phyloP scores from a whole-genome alignment of 1,139 yeast species.

The Scheffersomyces lignicola region DNA sequence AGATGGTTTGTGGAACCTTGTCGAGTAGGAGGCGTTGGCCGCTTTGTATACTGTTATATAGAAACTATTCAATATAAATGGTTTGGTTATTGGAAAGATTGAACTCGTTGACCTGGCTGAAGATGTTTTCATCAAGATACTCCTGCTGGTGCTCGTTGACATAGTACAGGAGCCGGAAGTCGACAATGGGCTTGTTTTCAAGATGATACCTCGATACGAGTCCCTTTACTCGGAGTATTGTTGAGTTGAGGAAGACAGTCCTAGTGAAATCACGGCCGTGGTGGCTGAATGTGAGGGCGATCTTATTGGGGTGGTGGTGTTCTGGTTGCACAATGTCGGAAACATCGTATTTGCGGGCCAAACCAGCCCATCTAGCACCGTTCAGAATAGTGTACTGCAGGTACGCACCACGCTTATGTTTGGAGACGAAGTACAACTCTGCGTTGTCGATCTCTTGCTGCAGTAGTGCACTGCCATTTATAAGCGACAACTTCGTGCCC shows the following conservation, averaged over 20 bases:
- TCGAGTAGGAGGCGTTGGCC: conserved; percentile 19
- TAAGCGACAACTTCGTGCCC: conserved; percentile 23
- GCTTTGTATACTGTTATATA: conserved; percentile 4
- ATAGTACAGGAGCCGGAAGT: conserved; percentile 19
- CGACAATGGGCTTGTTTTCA: conserved; percentile 15
- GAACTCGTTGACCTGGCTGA: conserved; percentile 6
- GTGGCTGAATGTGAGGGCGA: conserved; percentile 13
- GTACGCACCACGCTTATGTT: conserved; percentile 32
- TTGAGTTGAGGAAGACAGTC: conserved; percentile 21
- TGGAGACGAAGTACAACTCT: conserved; percentile 65
- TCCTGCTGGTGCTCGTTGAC: conserved; percentile 13
- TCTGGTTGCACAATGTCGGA: conserved; percentile 2
- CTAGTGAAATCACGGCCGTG: conserved; percentile 12
- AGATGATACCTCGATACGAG: conserved; percentile 14
- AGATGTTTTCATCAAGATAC: conserved; percentile 4
- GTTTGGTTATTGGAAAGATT: conserved; percentile 24
- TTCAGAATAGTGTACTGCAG: conserved; percentile 24
- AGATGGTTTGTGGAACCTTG: conserved; percentile 80
- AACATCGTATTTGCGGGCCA: conserved; percentile 24
- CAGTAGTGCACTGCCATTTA: conserved; percentile 59
- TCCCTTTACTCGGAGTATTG: conserved; percentile 33
- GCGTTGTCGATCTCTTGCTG: conserved; percentile 56
- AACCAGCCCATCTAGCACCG: conserved; percentile 23
- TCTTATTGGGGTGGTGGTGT: conserved; percentile 11
- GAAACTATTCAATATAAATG: conserved; percentile 10